phyloP scores from a whole-genome alignment of 306 rosid species.

The Vigna reflexopilosa region DNA sequence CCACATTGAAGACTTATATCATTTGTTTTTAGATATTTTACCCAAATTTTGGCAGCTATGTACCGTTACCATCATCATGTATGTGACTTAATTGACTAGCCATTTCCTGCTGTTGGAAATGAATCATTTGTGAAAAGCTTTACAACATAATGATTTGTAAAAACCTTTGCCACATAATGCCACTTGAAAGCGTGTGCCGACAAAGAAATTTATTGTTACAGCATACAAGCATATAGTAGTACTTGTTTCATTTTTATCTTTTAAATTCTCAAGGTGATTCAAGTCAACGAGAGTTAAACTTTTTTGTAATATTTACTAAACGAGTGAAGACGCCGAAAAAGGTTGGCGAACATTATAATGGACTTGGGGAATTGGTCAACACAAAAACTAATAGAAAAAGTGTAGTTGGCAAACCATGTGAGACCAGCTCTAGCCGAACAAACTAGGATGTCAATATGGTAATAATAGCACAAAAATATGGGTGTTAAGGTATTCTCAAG shows the following conservation, averaged over 20 bases:
- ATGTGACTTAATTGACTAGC: no score
- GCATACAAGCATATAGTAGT: background rate
- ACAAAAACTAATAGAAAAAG: background rate
- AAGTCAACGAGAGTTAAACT: constrained; percentile 18
- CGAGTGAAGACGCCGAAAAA: background rate
- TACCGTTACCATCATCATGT: no score
- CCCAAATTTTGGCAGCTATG: no score
- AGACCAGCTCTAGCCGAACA: constrained; percentile 12
- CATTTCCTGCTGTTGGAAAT: background rate
- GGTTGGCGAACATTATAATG: background rate
- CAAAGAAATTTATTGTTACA: background rate
- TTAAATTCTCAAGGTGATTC: background rate
- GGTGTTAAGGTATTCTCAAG: background rate
- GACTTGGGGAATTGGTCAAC: constrained; percentile 41
- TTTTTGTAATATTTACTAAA: background rate
- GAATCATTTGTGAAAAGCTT: background rate
- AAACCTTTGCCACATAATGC: background rate
- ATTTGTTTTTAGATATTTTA: no score
- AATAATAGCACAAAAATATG: constrained; percentile 42
- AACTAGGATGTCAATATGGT: constrained; percentile 41
- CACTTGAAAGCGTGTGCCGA: constrained; percentile 28
- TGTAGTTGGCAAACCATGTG: constrained; percentile 15
- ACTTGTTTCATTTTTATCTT: no score
- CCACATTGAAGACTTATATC: no score
- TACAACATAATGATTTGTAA: no score